These are phyloP conservation scores for Hydnum rufescens DNA, from an alignment of 768 basidiomycete genomes.

Conservation along the genomic window DNA sequence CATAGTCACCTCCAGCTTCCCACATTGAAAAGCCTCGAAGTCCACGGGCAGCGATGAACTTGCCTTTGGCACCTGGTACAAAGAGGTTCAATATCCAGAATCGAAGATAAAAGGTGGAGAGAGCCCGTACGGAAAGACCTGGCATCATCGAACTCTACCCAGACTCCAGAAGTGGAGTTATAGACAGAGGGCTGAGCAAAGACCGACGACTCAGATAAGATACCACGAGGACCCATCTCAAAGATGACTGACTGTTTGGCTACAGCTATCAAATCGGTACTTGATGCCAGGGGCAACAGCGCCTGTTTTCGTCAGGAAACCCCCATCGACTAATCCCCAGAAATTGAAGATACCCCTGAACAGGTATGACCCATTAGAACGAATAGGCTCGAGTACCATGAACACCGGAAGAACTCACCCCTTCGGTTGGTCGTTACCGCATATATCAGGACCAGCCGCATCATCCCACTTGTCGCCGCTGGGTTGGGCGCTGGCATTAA, in stretches of 20 bases:
- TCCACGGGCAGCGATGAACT: conserved; percentile 31
- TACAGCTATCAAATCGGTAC: conserved; percentile 43
- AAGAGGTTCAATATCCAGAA: neutral
- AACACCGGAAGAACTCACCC: too few relatives aligned
- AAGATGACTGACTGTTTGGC: conserved; percentile 45
- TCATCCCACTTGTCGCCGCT: conserved; percentile 40
- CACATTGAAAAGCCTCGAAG: conserved; percentile 53
- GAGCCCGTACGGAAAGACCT: conserved; percentile 33
- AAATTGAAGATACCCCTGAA: conserved; percentile 28
- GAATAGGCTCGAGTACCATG: too few relatives aligned
- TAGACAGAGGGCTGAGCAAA: conserved; percentile 56
- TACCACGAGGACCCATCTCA: too few relatives aligned
- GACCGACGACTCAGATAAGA: too few relatives aligned
- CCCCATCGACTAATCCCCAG: conserved; percentile 38
- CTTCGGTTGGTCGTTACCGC: conserved; percentile 33
- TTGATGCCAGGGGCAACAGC: conserved; percentile 29
- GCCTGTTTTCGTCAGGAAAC: conserved; percentile 30
- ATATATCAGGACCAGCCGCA: conserved; percentile 30
- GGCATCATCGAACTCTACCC: conserved; percentile 48
- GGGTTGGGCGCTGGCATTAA: conserved; percentile 25
- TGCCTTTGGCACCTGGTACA: conserved; percentile 28
- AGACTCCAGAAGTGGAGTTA: conserved; percentile 28
- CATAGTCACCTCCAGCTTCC: conserved; percentile 47
- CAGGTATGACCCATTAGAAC: too few relatives aligned
- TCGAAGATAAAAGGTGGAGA: neutral